A percentile compares a stretch with the other conserved stretches of the same genome.
These are phyloP conservation scores for Aspergillus cristatus DNA, from an alignment of 495 filamentous ascomycete species.

Conservation along the genomic window DNA sequence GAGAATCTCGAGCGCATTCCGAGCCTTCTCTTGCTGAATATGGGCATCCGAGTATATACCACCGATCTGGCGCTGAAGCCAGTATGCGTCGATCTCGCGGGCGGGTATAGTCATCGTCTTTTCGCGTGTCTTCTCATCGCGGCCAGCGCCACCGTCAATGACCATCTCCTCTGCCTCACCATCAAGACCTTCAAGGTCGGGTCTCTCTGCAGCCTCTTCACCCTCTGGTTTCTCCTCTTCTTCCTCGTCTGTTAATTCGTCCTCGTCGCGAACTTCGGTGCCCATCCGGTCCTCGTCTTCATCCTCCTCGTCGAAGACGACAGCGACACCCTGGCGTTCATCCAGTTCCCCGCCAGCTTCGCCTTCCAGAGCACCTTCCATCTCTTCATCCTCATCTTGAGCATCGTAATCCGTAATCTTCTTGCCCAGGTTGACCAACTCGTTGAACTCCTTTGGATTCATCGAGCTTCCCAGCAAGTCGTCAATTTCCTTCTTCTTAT, in stretches of 20 bases:
- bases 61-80: slow-evolving; percentile 91
- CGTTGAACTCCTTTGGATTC: slow-evolving; percentile 89
- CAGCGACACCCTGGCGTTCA: slow-evolving; percentile 90
- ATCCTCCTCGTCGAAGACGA: slow-evolving; percentile 92
- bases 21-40: slow-evolving; percentile 79
- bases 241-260: slow-evolving; percentile 60
- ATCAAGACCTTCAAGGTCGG: slow-evolving; percentile 32
- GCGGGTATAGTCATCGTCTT: slow-evolving; percentile 57
- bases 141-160: slow-evolving; percentile 52
- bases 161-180: slow-evolving; percentile 64
- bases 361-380: slow-evolving; percentile 53
- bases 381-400: slow-evolving; percentile 90
- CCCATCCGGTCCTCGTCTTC: slow-evolving; percentile 75
- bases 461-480: slow-evolving; percentile 78
- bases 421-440: slow-evolving; percentile 92
- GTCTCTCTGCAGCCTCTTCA: slow-evolving; percentile 43
- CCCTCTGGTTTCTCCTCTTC: slow-evolving; percentile 36
- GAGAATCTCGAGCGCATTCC: slow-evolving; percentile 70
- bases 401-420: slow-evolving; percentile 99
- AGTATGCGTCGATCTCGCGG: slow-evolving; percentile 91
- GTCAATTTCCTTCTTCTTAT: slow-evolving; percentile 97
- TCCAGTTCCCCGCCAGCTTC: slow-evolving; percentile 69
- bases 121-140: slow-evolving; percentile 38
- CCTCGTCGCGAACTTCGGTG: slow-evolving; percentile 73
- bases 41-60: slow-evolving; percentile 81